Evolutionary conservation across 2,329 filamentous ascomycete genomes (phyloP).

Genomic region (Alternaria solani): DNA sequence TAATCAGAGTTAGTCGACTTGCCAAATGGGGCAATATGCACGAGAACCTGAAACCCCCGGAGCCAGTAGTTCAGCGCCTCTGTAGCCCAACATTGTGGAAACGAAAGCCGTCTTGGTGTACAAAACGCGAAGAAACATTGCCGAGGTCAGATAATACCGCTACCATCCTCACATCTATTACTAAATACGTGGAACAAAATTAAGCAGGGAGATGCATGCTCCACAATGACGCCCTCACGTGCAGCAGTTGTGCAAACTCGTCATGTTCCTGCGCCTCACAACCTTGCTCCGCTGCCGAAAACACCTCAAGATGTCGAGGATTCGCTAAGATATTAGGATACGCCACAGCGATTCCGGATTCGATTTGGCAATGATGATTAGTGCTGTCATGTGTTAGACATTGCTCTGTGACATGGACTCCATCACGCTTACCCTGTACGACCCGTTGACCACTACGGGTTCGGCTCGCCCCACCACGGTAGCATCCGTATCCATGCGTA

Average conservation of each 20-base stretch:
- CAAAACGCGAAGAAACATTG: too few relatives aligned
- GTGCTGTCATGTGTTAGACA: constrained; percentile 25
- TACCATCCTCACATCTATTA: not conserved
- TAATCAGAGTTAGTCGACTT: not conserved
- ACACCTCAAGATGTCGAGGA: not conserved
- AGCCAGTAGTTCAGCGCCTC: not conserved
- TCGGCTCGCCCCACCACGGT: constrained; percentile 44
- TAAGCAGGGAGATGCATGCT: not conserved
- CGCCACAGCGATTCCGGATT: not conserved
- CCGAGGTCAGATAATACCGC: not conserved
- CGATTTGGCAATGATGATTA: constrained; percentile 1
- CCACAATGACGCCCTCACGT: not conserved
- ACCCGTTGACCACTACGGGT: constrained; percentile 44
- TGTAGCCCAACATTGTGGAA: not conserved
- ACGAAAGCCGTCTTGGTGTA: not conserved
- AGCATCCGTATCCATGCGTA: constrained; percentile 46
- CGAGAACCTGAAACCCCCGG: not conserved
- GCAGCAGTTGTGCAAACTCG: not conserved
- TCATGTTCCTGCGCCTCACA: not conserved
- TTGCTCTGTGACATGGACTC: not conserved
- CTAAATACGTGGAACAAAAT: not conserved
- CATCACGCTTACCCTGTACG: constrained; percentile 26
- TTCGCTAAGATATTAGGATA: not conserved
- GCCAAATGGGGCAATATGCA: not conserved
- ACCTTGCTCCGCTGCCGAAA: not conserved